Percentiles rank a stretch among this genome's conserved stretches.
Conservation (phyloP, 202 grass and related monocot genomes). For the Elaeis oleifera region DNA sequence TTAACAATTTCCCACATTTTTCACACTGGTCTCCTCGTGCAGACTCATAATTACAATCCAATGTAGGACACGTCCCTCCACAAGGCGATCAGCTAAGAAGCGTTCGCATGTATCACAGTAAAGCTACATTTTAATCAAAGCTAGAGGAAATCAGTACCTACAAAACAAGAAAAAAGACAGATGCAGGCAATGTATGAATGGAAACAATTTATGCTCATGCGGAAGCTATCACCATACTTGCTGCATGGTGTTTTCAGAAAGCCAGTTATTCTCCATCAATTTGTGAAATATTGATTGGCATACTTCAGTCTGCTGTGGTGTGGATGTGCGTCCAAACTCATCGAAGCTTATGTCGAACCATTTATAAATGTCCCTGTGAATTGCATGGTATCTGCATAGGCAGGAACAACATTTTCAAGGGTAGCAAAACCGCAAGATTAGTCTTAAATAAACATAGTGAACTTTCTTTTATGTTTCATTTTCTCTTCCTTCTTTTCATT, state of each 20-base stretch:
- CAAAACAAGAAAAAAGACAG: too few species aligned
- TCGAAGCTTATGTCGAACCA: conserved; percentile 99
- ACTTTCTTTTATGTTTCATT: neutral
- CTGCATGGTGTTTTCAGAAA: conserved; percentile 92
- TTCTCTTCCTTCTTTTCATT: too few species aligned
- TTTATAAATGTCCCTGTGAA: conserved; percentile 81
- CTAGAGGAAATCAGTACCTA: conserved; percentile 3
- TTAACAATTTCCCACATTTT: conserved; percentile 81
- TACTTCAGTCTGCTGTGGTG: conserved; percentile 71
- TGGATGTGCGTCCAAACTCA: conserved; percentile 79
- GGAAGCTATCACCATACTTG: conserved; percentile 33
- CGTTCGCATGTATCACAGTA: conserved; percentile 69
- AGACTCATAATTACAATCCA: conserved; percentile 57
- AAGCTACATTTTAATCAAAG: conserved; percentile 40
- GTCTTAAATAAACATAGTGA: neutral
- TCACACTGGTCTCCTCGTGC: conserved; percentile 91
- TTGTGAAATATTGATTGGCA: conserved; percentile 91
- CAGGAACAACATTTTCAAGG: conserved; percentile 9
- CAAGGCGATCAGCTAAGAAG: conserved; percentile 84
- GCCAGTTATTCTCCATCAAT: conserved; percentile 89
- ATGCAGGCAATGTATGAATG: neutral
- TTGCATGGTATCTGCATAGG: conserved; percentile 70
- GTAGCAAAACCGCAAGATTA: conserved; percentile 4
- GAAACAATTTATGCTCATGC: conserved; percentile 2
- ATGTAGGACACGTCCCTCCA: conserved; percentile 75